These are phyloP conservation scores for Chlorencoelia australis DNA, from an alignment of 2,329 filamentous ascomycete species.

Conservation along the genomic window DNA sequence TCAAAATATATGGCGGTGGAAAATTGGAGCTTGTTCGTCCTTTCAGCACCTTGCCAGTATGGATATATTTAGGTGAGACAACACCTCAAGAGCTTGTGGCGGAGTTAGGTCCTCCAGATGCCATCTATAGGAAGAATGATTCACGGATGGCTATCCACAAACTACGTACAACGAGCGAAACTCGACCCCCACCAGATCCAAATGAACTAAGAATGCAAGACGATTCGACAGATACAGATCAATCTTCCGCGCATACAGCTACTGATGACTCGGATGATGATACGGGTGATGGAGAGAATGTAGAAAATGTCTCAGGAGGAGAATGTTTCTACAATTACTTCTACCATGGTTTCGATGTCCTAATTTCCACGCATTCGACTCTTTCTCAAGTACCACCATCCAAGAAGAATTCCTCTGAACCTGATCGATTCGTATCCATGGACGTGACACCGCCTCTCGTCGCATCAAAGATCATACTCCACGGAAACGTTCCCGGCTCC, in stretches of 20 bases:
- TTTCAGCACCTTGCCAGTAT: constrained; percentile 54
- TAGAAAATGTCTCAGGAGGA: constrained; percentile 46
- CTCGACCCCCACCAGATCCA: constrained; percentile 36
- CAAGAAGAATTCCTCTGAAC: constrained; percentile 18
- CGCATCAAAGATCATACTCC: constrained; percentile 84
- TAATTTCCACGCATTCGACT: constrained; percentile 68
- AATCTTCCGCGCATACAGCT: constrained; percentile 61
- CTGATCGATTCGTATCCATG: constrained; percentile 17
- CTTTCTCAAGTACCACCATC: constrained; percentile 55
- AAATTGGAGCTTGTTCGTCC: constrained; percentile 68
- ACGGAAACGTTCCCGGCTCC: constrained; percentile 89
- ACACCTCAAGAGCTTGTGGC: constrained; percentile 86
- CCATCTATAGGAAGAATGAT: constrained; percentile 87
- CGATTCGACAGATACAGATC: constrained; percentile 61
- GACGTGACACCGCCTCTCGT: constrained; percentile 54
- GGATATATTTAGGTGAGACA: constrained; percentile 72
- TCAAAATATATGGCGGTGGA: constrained; percentile 69
- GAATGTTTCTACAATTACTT: constrained; percentile 98
- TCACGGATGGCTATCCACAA: constrained; percentile 81
- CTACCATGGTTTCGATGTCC: constrained; percentile 83
- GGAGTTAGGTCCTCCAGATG: constrained; percentile 85
- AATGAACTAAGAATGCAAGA: constrained; percentile 31
- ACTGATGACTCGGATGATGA: constrained; percentile 61
- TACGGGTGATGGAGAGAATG: constrained; percentile 46
- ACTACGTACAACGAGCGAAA: constrained; percentile 43